phyloP scores from a whole-genome alignment of 208 protist genomes.

The Tritrichomonas foetus region DNA sequence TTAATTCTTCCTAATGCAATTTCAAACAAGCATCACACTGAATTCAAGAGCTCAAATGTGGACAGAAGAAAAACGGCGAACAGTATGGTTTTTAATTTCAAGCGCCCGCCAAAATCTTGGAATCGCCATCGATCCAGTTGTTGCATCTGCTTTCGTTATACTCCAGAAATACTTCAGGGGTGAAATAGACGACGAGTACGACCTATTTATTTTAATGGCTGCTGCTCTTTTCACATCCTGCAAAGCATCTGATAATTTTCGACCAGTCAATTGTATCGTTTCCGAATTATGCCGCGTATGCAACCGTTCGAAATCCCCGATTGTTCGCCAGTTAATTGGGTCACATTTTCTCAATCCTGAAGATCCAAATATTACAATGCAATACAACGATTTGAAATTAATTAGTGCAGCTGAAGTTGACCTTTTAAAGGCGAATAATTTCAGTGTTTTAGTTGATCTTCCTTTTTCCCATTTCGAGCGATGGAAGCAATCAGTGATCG shows the following conservation, averaged over 20 bases:
- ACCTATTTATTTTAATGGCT: background rate
- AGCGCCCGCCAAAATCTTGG: background rate
- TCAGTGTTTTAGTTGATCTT: background rate
- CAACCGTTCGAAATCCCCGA: background rate
- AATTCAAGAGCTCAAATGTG: too few relatives aligned
- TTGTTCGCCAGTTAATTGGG: background rate
- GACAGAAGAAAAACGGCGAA: background rate
- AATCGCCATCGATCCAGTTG: background rate
- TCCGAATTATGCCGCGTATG: background rate
- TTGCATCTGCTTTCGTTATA: background rate
- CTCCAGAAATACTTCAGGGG: background rate
- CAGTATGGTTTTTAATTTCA: background rate
- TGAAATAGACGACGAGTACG: background rate
- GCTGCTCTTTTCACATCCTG: conserved; percentile 23
- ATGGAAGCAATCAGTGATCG: background rate
- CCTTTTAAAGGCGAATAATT: background rate
- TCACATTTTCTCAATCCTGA: background rate
- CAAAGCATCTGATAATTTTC: background rate
- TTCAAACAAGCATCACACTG: too few relatives aligned
- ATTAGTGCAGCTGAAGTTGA: background rate
- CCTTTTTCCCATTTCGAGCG: background rate
- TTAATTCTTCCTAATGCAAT: too few relatives aligned
- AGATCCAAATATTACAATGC: background rate
- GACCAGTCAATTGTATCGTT: background rate
- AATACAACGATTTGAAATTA: background rate